Percentiles rank a stretch among this genome's conserved stretches.
Evolutionary conservation across 1,139 yeast species (phyloP).

Genomic region (Taiozyma sp.): DNA sequence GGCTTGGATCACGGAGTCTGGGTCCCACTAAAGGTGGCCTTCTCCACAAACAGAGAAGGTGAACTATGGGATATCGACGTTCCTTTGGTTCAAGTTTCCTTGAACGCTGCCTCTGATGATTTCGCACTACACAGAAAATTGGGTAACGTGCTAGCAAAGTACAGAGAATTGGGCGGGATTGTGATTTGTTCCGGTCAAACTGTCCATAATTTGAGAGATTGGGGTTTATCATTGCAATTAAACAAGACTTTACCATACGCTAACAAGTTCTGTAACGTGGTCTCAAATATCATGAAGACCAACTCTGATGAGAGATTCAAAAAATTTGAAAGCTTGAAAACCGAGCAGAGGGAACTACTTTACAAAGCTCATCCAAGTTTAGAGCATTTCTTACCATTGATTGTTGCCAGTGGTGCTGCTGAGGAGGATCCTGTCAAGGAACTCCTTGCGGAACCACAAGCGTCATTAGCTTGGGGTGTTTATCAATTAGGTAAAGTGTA

Average conservation of each 20-base stretch:
- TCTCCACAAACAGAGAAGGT: slow-evolving; percentile 34
- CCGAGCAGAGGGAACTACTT: slow-evolving; percentile 33
- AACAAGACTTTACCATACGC: slow-evolving; percentile 40
- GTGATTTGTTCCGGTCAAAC: slow-evolving; percentile 71
- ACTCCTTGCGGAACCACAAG: slow-evolving; percentile 38
- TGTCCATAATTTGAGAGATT: slow-evolving; percentile 66
- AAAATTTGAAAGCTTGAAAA: slow-evolving; percentile 31
- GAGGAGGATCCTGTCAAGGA: slow-evolving; percentile 35
- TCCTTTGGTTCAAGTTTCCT: slow-evolving; percentile 65
- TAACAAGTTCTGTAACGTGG: slow-evolving; percentile 40
- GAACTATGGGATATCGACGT: slow-evolving; percentile 37
- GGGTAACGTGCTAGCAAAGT: slow-evolving; percentile 48
- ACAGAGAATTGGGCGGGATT: slow-evolving; percentile 46
- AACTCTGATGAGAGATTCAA: slow-evolving; percentile 24
- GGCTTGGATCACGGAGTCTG: slow-evolving; percentile 82
- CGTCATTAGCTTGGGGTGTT: slow-evolving; percentile 64
- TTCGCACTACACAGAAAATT: slow-evolving; percentile 46
- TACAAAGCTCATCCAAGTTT: slow-evolving; percentile 63
- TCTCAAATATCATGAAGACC: slow-evolving; percentile 33
- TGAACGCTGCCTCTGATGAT: slow-evolving; percentile 37
- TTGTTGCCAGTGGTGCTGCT: slow-evolving; percentile 61
- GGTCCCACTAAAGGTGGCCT: slow-evolving; percentile 75
- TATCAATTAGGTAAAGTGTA: slow-evolving; percentile 37
- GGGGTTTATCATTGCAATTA: slow-evolving; percentile 26
- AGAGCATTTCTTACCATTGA: slow-evolving; percentile 68